Conservation (phyloP, 2,329 filamentous ascomycete species). For the Biscogniauxia sp. region DNA sequence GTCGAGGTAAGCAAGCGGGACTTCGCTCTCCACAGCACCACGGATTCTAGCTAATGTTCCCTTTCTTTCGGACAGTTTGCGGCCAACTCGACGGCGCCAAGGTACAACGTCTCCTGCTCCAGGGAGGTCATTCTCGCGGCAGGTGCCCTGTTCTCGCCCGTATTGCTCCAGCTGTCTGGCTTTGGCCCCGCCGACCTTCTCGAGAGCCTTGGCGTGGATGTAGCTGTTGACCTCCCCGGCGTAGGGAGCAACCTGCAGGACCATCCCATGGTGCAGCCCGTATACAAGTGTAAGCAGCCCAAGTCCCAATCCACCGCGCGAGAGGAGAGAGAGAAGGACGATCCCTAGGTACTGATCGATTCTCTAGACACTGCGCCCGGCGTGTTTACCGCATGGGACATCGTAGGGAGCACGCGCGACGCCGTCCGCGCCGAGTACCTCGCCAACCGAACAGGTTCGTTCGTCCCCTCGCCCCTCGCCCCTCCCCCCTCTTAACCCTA, state of each 20-base stretch:
- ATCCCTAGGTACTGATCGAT: too few relatives aligned
- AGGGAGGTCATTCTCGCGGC: constrained; percentile 32
- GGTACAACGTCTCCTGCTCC: constrained; percentile 24
- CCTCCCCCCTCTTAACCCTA: too few relatives aligned
- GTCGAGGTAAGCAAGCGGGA: constrained; percentile 35
- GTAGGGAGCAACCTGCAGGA: constrained; percentile 35
- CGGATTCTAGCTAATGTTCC: not conserved
- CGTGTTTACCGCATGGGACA: constrained; percentile 27
- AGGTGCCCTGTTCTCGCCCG: constrained; percentile 31
- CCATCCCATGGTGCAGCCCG: constrained; percentile 30
- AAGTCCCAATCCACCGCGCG: not conserved
- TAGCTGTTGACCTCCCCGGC: constrained; percentile 32
- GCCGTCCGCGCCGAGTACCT: constrained; percentile 24
- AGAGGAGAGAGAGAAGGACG: too few relatives aligned
- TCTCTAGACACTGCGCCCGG: constrained; percentile 21
- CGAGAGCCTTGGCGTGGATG: constrained; percentile 25
- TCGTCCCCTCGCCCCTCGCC: not conserved
- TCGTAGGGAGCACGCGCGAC: constrained; percentile 21
- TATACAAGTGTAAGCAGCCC: constrained; percentile 22
- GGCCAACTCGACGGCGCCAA: constrained; percentile 17
- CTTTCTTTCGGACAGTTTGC: constrained; percentile 25
- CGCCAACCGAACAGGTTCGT: constrained; percentile 25
- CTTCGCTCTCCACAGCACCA: not conserved
- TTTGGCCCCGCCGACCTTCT: constrained; percentile 32
- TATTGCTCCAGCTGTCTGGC: constrained; percentile 34